Evolutionary conservation across 2,329 filamentous ascomycete species (phyloP).

Genomic region (Aspergillus carbonarius): DNA sequence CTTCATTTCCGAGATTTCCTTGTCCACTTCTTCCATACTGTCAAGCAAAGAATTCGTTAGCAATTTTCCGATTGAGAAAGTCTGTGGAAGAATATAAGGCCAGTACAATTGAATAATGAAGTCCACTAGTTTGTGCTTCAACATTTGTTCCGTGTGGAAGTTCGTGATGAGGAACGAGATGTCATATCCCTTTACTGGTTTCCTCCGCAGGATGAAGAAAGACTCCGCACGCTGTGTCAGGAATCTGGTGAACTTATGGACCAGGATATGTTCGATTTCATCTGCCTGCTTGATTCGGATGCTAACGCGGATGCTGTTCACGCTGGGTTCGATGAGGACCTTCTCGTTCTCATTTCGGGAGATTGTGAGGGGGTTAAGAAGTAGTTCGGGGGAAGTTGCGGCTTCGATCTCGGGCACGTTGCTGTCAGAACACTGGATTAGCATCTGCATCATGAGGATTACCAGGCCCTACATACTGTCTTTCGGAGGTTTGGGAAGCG

Average conservation of each 20-base stretch:
- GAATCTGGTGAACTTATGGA: constrained; percentile 98
- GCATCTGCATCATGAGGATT: background rate
- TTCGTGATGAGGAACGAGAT: constrained; percentile 99
- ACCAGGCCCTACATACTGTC: constrained; percentile 53
- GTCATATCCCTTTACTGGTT: constrained; percentile 95
- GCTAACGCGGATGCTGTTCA: constrained; percentile 95
- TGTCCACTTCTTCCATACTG: constrained; percentile 95
- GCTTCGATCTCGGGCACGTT: constrained; percentile 98
- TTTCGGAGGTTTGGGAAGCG: constrained; percentile 91
- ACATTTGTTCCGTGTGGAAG: constrained; percentile 96
- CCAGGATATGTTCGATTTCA: constrained; percentile 96
- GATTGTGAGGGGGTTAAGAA: constrained; percentile 86
- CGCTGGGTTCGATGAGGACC: constrained; percentile 91
- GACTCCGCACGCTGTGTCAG: constrained; percentile 93
- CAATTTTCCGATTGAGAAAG: background rate
- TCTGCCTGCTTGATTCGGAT: constrained; percentile 99
- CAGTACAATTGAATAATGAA: constrained; percentile 86
- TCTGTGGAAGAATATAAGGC: background rate
- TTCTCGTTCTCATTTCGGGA: constrained; percentile 96
- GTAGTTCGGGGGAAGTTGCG: constrained; percentile 84
- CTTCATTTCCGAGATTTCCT: constrained; percentile 99
- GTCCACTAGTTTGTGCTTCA: constrained; percentile 98
- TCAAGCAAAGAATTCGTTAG: background rate
- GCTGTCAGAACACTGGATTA: constrained; percentile 16
- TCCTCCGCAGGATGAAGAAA: constrained; percentile 93